phyloP scores from a whole-genome alignment of 2,329 filamentous ascomycete genomes.

The Dothideomycetidae sp. region DNA sequence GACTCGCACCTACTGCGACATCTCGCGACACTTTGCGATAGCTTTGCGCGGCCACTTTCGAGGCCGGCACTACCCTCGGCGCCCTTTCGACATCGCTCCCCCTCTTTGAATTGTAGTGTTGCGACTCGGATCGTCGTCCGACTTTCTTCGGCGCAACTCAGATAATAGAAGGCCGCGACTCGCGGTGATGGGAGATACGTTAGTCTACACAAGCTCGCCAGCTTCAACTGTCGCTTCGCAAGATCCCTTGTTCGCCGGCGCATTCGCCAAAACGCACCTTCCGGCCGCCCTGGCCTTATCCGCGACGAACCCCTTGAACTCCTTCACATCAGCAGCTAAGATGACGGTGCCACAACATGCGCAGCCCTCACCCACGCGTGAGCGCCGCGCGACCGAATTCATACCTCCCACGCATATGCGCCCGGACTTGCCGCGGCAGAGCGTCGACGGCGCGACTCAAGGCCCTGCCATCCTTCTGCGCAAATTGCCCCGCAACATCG shows the following conservation, averaged over 20 bases:
- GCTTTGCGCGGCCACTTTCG: too few species aligned
- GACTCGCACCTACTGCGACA: too few species aligned
- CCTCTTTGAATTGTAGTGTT: too few species aligned
- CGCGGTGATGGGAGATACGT: conserved; percentile 10
- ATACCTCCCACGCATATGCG: not conserved
- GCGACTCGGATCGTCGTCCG: too few species aligned
- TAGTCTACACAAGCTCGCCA: conserved; percentile 8
- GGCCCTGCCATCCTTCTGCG: conserved; percentile 39
- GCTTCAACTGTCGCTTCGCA: conserved; percentile 2
- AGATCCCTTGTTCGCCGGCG: conserved; percentile 4
- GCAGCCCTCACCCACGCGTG: conserved; percentile 5
- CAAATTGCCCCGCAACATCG: conserved; percentile 44
- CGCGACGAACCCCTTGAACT: not conserved
- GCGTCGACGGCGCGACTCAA: conserved; percentile 2
- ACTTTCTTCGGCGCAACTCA: too few species aligned
- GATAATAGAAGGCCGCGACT: not conserved
- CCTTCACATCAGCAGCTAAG: not conserved
- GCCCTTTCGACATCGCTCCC: too few species aligned
- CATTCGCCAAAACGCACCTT: conserved; percentile 2
- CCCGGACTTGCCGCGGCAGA: not conserved
- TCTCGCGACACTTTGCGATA: too few species aligned
- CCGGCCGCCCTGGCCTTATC: conserved; percentile 5
- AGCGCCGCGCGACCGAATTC: conserved; percentile 8
- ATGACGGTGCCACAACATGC: conserved; percentile 4
- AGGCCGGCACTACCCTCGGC: too few species aligned